phyloP scores from a whole-genome alignment of 1,284 basidiomycete species.

The Ceratobasidium papillatum region DNA sequence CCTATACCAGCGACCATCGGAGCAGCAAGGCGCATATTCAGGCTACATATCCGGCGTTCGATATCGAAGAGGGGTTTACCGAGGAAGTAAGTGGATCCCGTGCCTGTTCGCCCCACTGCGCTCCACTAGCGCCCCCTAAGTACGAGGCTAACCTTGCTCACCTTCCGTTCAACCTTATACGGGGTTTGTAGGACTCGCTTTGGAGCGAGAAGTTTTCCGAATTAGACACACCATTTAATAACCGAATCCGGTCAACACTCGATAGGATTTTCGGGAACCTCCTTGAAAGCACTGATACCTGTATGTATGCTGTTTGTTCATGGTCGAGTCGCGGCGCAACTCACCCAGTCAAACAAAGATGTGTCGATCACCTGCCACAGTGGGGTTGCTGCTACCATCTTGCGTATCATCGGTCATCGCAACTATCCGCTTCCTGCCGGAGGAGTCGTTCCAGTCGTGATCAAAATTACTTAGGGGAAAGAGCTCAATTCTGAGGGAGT shows the following conservation, averaged over 20 bases:
- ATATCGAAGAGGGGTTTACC: slow-evolving; percentile 70
- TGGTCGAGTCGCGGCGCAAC: neutral
- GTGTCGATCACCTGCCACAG: slow-evolving; percentile 29
- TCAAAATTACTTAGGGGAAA: slow-evolving; percentile 14
- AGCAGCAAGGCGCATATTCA: slow-evolving; percentile 64
- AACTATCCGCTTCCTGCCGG: slow-evolving; percentile 13
- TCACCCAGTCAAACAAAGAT: slow-evolving; percentile 1
- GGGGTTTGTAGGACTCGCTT: slow-evolving; percentile 57
- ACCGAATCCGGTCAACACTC: slow-evolving; percentile 62
- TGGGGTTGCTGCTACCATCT: slow-evolving; percentile 19
- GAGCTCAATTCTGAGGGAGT: neutral
- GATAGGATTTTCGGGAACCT: slow-evolving; percentile 64
- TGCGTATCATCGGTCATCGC: slow-evolving; percentile 34
- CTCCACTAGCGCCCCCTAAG: neutral
- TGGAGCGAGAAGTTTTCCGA: slow-evolving; percentile 76
- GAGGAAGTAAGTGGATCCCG: slow-evolving; percentile 61
- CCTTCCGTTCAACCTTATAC: neutral
- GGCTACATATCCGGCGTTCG: slow-evolving; percentile 66
- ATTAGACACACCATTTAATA: slow-evolving; percentile 62
- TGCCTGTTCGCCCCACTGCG: neutral
- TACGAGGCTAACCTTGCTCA: slow-evolving; percentile 18
- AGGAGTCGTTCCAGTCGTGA: slow-evolving; percentile 30
- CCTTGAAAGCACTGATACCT: slow-evolving; percentile 56
- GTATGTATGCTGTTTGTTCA: slow-evolving; percentile 54
- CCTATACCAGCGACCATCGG: slow-evolving; percentile 79